Conservation (phyloP, 495 filamentous ascomycete species). For the Xylaria flabelliformis region DNA sequence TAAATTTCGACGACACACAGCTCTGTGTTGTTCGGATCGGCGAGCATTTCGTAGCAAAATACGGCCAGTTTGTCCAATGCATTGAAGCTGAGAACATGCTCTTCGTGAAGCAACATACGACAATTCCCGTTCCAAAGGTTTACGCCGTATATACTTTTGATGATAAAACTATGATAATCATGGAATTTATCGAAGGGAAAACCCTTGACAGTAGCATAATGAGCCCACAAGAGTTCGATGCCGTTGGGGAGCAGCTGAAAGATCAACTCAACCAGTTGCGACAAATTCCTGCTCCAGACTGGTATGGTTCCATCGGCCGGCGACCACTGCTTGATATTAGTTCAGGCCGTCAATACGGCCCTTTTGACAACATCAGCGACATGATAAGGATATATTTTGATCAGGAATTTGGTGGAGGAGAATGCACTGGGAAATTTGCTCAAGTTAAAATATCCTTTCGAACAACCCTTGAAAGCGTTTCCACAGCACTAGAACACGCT, state of each 20-base stretch:
- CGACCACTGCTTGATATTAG: neutral
- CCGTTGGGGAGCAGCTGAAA: conserved; percentile 15
- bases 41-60: conserved; percentile 50
- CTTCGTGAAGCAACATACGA: conserved; percentile 42
- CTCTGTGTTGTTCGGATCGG: conserved; percentile 37
- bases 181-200: conserved; percentile 22
- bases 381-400: neutral
- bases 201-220: neutral
- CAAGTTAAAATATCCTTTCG: neutral
- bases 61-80: conserved; percentile 40
- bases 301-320: conserved; percentile 17
- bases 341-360: neutral
- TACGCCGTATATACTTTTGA: conserved; percentile 43
- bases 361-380: neutral
- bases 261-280: conserved; percentile 29
- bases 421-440: neutral
- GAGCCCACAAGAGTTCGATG: conserved; percentile 3
- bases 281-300: conserved; percentile 16
- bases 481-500: neutral
- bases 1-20: conserved; percentile 27
- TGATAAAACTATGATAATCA: conserved; percentile 21
- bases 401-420: neutral
- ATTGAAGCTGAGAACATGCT: conserved; percentile 51
- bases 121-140: conserved; percentile 44
- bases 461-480: neutral